Percentiles rank a stretch among this genome's conserved stretches.
Conservation (phyloP, 495 filamentous ascomycete genomes). For the Neohortaea acidophila region DNA sequence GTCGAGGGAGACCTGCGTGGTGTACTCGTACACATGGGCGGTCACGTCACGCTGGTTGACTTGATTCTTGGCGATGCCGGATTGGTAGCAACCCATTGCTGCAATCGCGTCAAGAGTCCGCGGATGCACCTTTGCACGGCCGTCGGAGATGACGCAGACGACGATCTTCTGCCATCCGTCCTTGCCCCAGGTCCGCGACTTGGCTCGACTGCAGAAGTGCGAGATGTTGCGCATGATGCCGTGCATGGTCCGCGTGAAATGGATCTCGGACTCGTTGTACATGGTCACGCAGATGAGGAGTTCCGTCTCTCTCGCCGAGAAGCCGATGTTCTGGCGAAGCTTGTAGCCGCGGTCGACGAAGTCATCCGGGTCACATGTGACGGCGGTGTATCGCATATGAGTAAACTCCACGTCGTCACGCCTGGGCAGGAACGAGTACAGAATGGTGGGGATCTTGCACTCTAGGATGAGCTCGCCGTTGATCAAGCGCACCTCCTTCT, state of each 20-base stretch:
- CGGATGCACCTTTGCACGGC: slow-evolving; percentile 84
- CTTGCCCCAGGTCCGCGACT: slow-evolving; percentile 91
- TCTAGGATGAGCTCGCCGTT: slow-evolving; percentile 95
- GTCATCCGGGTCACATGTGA: slow-evolving; percentile 95
- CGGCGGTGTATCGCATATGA: slow-evolving; percentile 99
- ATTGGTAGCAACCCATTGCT: slow-evolving; percentile 96
- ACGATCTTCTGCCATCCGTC: slow-evolving; percentile 99
- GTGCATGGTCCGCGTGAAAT: slow-evolving; percentile 96
- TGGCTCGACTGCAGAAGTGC: slow-evolving; percentile 85
- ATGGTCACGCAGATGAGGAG: slow-evolving; percentile 96
- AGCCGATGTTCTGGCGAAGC: slow-evolving; percentile 84
- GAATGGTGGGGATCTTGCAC: slow-evolving; percentile 96
- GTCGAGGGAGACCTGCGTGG: slow-evolving; percentile 92
- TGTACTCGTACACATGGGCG: slow-evolving; percentile 97
- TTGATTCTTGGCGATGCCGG: slow-evolving; percentile 95
- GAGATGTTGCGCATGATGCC: slow-evolving; percentile 96
- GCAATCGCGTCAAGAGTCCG: slow-evolving; percentile 90
- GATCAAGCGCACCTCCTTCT: slow-evolving; percentile 87
- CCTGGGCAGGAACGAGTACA: slow-evolving; percentile 85
- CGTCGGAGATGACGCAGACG: slow-evolving; percentile 89
- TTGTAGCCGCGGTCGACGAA: slow-evolving; percentile 81
- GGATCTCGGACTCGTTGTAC: slow-evolving; percentile 97
- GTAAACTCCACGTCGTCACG: slow-evolving; percentile 93
- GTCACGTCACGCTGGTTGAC: slow-evolving; percentile 78
- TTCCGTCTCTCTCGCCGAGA: slow-evolving; percentile 82